These are phyloP conservation scores for Schizosaccharomyces japonicus DNA, from an alignment of 805 yeast genomes.

Conservation along the genomic window DNA sequence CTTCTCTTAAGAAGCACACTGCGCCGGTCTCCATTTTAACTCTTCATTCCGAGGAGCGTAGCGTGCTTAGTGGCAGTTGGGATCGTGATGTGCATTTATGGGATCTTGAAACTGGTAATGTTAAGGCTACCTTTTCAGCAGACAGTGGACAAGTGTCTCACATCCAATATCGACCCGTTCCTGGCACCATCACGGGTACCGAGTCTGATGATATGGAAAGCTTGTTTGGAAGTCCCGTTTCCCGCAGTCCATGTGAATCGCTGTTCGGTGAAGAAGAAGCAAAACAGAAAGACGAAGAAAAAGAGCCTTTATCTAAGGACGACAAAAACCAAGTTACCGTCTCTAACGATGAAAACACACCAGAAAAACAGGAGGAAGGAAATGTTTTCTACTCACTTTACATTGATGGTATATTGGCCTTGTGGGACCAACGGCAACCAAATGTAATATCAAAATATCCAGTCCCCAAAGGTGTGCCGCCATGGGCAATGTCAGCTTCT, in stretches of 20 bases:
- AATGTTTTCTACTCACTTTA: slow-evolving; percentile 49
- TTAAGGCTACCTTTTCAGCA: slow-evolving; percentile 26
- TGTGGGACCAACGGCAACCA: slow-evolving; percentile 56
- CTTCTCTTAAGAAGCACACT: slow-evolving; percentile 48
- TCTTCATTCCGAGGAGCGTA: slow-evolving; percentile 36
- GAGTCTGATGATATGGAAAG: slow-evolving; percentile 1
- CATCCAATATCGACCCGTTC: slow-evolving; percentile 29
- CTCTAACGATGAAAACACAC: neutral
- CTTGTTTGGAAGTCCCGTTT: neutral
- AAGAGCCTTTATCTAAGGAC: slow-evolving; percentile 10
- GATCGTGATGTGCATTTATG: slow-evolving; percentile 57
- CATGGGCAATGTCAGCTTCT: slow-evolving; percentile 72
- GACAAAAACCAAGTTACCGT: neutral
- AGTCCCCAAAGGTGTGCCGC: slow-evolving; percentile 49
- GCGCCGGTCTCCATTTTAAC: slow-evolving; percentile 52
- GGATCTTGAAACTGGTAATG: slow-evolving; percentile 60
- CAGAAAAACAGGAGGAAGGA: neutral
- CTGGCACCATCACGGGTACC: slow-evolving; percentile 6
- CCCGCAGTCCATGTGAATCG: slow-evolving; percentile 20
- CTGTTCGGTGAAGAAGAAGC: slow-evolving; percentile 36
- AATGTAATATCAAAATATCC: slow-evolving; percentile 23
- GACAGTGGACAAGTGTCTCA: slow-evolving; percentile 60
- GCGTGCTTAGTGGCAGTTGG: slow-evolving; percentile 71
- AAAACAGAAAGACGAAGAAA: slow-evolving; percentile 14
- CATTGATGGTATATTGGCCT: slow-evolving; percentile 53